These are phyloP conservation scores for Xylaria digitata DNA, from an alignment of 2,329 filamentous ascomycete species.

Conservation along the genomic window DNA sequence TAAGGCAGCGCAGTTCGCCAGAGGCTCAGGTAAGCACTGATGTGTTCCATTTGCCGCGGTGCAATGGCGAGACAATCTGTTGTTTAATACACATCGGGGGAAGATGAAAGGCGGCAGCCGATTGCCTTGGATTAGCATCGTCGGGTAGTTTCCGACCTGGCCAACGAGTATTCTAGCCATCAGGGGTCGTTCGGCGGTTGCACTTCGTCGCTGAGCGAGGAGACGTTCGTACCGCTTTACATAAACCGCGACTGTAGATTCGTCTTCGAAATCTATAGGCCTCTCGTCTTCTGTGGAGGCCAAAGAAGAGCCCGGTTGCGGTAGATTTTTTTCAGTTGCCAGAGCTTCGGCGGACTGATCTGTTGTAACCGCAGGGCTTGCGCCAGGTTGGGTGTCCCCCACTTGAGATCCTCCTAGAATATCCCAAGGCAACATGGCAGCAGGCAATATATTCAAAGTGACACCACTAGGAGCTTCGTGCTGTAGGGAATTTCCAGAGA, in stretches of 20 bases:
- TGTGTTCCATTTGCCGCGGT: slow-evolving; percentile 39
- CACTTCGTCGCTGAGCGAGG: slow-evolving; percentile 12
- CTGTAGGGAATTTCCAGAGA: not conserved
- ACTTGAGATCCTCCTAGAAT: not conserved
- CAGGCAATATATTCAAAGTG: not conserved
- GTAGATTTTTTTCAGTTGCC: not conserved
- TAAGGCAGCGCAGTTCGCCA: slow-evolving; percentile 46
- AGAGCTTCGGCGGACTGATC: not conserved
- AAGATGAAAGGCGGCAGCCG: slow-evolving; percentile 48
- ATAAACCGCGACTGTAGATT: slow-evolving; percentile 5
- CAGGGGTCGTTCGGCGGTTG: slow-evolving; percentile 36
- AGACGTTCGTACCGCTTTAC: slow-evolving; percentile 10
- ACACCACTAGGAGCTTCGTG: not conserved
- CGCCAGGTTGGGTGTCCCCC: not conserved
- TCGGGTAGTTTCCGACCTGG: slow-evolving; percentile 43
- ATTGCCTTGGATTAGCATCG: slow-evolving; percentile 40
- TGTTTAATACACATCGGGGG: slow-evolving; percentile 42
- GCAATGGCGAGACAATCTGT: slow-evolving; percentile 26
- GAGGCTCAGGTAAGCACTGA: slow-evolving; percentile 43
- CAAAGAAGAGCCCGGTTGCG: not conserved
- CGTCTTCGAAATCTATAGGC: not conserved
- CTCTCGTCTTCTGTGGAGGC: not conserved
- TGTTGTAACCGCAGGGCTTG: not conserved
- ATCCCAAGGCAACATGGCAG: slow-evolving; percentile 2
- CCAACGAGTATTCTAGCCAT: slow-evolving; percentile 42